Evolutionary conservation across 768 basidiomycete genomes (phyloP), one percentile per base, ranked within the genome.

Genomic region (Pulveroboletus frians): DNA sequence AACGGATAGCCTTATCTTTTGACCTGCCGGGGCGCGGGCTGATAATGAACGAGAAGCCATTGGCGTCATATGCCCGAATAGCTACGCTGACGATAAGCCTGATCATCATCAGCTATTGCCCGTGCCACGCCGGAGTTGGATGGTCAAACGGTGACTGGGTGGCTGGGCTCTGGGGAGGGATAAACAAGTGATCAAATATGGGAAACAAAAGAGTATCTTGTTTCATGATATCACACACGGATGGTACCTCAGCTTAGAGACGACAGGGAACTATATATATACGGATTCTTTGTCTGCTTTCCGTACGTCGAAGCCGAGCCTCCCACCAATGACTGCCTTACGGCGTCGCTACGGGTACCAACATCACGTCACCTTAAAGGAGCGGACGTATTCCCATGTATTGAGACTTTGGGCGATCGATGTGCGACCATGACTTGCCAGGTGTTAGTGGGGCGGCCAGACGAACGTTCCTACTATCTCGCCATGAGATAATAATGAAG

Each of bases 71-170:
- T 20, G 39, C 20, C 37, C 38, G 23, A 27, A 51, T 13, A 30
- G 26, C 13, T 27, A 47, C 36, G 21, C 31, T 36, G n/a, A 38
- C 39, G 42, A 48, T 57, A 57, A 20, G 21, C 39, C 7, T 27
- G 29, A 53, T 57, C 45, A 42, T 26, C 23, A 26, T 26, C 23
- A 26, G 34, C 23, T 41, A 37, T n/a, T 39, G 39, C 15, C 23
- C 34, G 45, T 48, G 39, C 53, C 55, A 58, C 39, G n/a, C 50
- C 59, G 59, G 59, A 48, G 48, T 41, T 40, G 40, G 26, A 42
- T 9, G 13, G 3, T 13, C 3, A 21, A 49, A 44, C 40, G 43
- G 53, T 54, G 26, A 20, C 42, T 5, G 34, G 47, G 47, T 38
- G 18, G 37, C 30, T 51, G 43, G 40, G 39, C 35, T 53, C 44